These are phyloP conservation scores for Gossypium armourianum DNA, from an alignment of 441 rosid species.

Conservation along the genomic window DNA sequence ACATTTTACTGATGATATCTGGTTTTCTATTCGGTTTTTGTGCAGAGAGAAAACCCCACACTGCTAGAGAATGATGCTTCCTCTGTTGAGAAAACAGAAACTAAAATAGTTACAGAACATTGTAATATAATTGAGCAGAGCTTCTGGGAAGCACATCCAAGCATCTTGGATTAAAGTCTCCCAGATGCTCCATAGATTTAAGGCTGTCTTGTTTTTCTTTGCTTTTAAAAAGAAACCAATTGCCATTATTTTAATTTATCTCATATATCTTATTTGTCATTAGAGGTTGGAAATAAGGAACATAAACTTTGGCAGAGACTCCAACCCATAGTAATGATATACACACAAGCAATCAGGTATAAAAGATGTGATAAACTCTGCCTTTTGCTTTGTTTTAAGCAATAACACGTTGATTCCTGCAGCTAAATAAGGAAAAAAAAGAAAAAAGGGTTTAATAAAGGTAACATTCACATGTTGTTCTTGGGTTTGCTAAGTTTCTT, in stretches of 20 bases:
- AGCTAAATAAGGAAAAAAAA: background rate
- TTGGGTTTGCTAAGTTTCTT: conserved; percentile 5
- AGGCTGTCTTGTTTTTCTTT: background rate
- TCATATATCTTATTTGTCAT: background rate
- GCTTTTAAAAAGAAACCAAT: background rate
- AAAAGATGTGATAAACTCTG: background rate
- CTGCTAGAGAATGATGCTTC: conserved; percentile 16
- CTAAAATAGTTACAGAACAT: conserved; percentile 37
- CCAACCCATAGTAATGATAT: background rate
- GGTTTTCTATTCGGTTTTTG: background rate
- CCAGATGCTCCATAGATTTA: background rate
- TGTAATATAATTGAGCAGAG: conserved; percentile 51
- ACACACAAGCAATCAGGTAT: background rate
- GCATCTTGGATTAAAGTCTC: conserved; percentile 29
- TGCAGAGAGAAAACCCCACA: conserved; percentile 24
- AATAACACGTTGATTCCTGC: background rate
- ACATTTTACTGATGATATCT: background rate
- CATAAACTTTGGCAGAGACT: background rate
- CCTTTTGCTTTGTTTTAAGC: background rate
- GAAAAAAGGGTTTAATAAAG: background rate
- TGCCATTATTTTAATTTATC: background rate
- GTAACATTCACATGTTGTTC: background rate
- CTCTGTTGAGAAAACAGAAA: conserved; percentile 13
- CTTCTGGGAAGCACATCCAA: conserved; percentile 53
- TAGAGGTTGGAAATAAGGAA: background rate